Conservation (phyloP, 169 alveolate genomes). For the Neospora caninum region DNA sequence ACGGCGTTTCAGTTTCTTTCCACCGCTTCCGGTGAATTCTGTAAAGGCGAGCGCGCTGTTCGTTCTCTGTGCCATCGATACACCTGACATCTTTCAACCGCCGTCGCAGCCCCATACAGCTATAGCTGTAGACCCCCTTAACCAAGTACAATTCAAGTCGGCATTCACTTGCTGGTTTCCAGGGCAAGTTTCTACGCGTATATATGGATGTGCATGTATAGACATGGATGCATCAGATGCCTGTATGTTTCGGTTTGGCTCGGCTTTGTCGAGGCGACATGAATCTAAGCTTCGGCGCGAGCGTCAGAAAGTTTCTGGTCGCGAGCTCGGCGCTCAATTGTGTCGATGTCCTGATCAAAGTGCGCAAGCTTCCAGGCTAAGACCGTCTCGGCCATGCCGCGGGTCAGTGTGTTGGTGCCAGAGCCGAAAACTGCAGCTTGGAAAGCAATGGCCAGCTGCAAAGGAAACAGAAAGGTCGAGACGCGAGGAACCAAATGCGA, state of each 20-base stretch:
- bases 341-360: conserved; percentile 56
- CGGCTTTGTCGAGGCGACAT: too few species aligned
- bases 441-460: conserved; percentile 76
- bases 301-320: conserved; percentile 16
- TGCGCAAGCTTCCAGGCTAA: conserved; percentile 80
- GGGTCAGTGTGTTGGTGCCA: conserved; percentile 78
- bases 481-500: not conserved
- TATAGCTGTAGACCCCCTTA: too few species aligned
- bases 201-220: not conserved
- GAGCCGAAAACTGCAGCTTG: conserved; percentile 85
- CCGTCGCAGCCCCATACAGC: too few species aligned
- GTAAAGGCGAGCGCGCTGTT: too few species aligned
- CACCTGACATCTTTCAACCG: too few species aligned
- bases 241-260: too few species aligned
- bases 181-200: not conserved
- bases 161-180: not conserved
- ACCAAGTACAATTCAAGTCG: too few species aligned
- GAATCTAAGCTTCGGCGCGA: too few species aligned
- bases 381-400: conserved; percentile 82
- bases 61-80: too few species aligned
- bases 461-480: not conserved
- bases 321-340: not conserved
- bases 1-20: too few species aligned
- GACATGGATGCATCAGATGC: too few species aligned
- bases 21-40: too few species aligned